phyloP scores from a whole-genome alignment of 2,329 filamentous ascomycete genomes.

The Beauveria varroae region DNA sequence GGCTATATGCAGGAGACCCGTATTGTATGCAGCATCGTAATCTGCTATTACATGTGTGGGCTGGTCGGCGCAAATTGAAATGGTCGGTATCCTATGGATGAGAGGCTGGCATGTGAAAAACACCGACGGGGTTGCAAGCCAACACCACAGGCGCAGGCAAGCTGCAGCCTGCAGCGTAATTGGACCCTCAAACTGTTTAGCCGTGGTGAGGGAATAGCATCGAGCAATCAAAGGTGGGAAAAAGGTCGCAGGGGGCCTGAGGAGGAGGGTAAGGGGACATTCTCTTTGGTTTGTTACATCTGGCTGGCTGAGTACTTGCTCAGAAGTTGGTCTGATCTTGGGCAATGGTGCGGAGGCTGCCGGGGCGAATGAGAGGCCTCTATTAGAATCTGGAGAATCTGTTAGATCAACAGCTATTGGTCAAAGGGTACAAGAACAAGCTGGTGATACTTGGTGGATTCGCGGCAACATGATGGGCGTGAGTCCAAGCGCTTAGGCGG shows the following conservation, averaged over 20 bases:
- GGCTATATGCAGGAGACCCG: background rate
- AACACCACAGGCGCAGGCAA: background rate
- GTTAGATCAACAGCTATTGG: background rate
- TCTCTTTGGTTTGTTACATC: background rate
- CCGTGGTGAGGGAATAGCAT: no score
- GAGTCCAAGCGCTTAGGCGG: background rate
- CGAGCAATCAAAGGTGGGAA: no score
- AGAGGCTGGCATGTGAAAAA: background rate
- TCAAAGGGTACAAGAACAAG: background rate
- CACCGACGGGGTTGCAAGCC: background rate
- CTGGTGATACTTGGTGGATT: background rate
- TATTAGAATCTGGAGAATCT: background rate
- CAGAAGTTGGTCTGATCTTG: slow-evolving; percentile 5
- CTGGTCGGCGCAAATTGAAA: background rate
- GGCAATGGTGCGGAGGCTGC: slow-evolving; percentile 1
- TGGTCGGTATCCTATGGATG: background rate
- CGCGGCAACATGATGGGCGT: background rate
- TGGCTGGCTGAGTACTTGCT: background rate
- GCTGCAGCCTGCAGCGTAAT: background rate
- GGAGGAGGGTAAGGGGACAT: slow-evolving; percentile 6
- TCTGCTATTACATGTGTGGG: background rate
- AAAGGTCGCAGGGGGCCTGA: background rate
- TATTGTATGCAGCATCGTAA: background rate
- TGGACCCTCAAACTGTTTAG: background rate
- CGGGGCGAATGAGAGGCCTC: background rate